These are phyloP conservation scores for Schwanniomyces polymorphus DNA, from an alignment of 805 yeast species.

Conservation along the genomic window DNA sequence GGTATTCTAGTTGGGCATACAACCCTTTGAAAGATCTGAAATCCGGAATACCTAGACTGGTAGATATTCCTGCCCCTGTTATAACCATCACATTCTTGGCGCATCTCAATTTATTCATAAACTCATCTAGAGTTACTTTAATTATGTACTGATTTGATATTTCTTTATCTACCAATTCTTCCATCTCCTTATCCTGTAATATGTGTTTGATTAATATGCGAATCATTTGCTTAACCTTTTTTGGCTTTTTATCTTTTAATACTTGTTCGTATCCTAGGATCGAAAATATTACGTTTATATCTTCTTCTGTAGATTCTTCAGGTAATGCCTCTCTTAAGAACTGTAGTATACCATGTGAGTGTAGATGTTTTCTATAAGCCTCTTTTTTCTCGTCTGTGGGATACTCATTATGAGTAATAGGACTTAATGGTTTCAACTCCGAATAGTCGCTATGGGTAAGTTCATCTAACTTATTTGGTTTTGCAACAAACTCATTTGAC, in stretches of 20 bases:
- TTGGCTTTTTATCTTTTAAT: constrained; percentile 4
- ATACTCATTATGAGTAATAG: not conserved
- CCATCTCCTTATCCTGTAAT: constrained; percentile 6
- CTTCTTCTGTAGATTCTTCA: constrained; percentile 9
- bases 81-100: constrained; percentile 60
- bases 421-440: not conserved
- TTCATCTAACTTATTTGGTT: not conserved
- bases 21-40: constrained; percentile 88
- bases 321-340: constrained; percentile 15
- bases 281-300: constrained; percentile 12
- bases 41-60: constrained; percentile 89
- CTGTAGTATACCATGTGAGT: constrained; percentile 10
- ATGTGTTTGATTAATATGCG: constrained; percentile 9
- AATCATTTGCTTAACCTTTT: constrained; percentile 8
- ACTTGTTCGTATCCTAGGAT: constrained; percentile 15
- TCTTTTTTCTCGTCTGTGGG: not conserved
- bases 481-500: not conserved
- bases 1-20: constrained; percentile 63
- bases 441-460: not conserved
- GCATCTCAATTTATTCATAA: constrained; percentile 12
- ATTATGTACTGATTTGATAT: not conserved
- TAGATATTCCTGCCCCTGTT: constrained; percentile 93
- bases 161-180: not conserved
- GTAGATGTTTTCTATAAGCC: constrained; percentile 11
- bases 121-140: constrained; percentile 10